Evolutionary conservation across 768 basidiomycete genomes (phyloP).

Genomic region (Psilocybe sp.): DNA sequence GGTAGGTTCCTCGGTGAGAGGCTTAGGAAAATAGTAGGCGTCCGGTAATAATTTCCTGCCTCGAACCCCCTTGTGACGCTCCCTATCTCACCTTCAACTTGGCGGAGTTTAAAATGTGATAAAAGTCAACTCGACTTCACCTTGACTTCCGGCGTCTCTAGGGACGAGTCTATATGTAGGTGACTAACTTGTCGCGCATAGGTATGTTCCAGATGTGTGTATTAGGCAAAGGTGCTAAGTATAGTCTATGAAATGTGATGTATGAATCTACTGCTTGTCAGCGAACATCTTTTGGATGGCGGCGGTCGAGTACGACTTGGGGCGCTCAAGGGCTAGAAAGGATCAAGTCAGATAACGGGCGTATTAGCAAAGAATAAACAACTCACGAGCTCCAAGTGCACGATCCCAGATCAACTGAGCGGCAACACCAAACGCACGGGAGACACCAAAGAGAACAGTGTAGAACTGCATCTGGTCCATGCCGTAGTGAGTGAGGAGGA

Average conservation of each 20-base stretch:
- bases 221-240: conserved; percentile 1
- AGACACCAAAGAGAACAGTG: conserved; percentile 95
- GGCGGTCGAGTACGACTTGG: conserved; percentile 85
- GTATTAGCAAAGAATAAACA: background rate
- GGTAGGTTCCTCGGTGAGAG: too few relatives aligned
- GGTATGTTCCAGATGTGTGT: background rate
- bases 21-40: too few relatives aligned
- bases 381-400: conserved; percentile 86
- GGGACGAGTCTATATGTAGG: too few relatives aligned
- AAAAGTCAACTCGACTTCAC: too few relatives aligned
- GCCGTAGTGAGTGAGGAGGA: conserved; percentile 82
- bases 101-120: too few relatives aligned
- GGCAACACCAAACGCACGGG: conserved; percentile 88
- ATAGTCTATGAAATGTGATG: background rate
- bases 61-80: too few relatives aligned
- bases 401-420: conserved; percentile 93
- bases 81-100: too few relatives aligned
- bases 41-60: too few relatives aligned
- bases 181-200: too few relatives aligned
- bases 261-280: conserved; percentile 36
- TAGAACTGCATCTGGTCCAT: conserved; percentile 93
- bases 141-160: too few relatives aligned
- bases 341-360: background rate
- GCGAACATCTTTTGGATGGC: conserved; percentile 80
- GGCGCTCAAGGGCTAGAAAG: conserved; percentile 72